Conservation (phyloP, 202 grass and related monocot genomes). For the Digitaria exilis region DNA sequence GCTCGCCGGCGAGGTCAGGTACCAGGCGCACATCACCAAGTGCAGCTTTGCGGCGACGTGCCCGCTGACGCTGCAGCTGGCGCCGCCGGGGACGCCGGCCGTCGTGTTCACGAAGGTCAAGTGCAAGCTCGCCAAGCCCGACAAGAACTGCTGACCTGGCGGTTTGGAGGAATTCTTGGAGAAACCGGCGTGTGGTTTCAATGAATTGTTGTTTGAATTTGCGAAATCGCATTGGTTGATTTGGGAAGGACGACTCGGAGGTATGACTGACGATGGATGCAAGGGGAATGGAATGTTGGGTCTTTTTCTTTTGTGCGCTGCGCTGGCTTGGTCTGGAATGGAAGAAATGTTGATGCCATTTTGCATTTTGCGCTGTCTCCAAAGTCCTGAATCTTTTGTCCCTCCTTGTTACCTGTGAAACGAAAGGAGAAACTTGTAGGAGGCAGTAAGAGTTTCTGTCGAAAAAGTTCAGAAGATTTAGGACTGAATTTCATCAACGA, state of each 20-base stretch:
- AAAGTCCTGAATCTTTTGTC: too few species aligned
- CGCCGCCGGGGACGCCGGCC: neutral
- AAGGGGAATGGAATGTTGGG: neutral
- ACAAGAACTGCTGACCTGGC: conserved; percentile 36
- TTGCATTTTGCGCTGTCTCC: too few species aligned
- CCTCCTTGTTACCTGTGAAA: too few species aligned
- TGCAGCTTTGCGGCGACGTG: conserved; percentile 23
- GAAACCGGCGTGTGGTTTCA: neutral
- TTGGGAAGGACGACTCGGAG: neutral
- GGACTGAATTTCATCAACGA: neutral
- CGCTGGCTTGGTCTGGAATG: too few species aligned
- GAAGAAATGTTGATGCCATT: too few species aligned
- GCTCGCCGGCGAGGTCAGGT: conserved; percentile 32
- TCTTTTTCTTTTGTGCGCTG: neutral
- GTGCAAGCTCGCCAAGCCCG: conserved; percentile 26
- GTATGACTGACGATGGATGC: neutral
- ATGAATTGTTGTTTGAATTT: neutral
- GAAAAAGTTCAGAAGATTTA: neutral
- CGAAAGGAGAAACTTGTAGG: neutral
- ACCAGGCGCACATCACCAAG: conserved; percentile 31
- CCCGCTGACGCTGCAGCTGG: conserved; percentile 32
- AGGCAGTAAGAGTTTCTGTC: neutral
- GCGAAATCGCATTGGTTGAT: neutral
- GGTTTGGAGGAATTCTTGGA: neutral
- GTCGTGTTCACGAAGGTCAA: conserved; percentile 37